Evolutionary conservation across 352 stramenopile genomes (phyloP).

Genomic region (Phytopythium kandeliae): DNA sequence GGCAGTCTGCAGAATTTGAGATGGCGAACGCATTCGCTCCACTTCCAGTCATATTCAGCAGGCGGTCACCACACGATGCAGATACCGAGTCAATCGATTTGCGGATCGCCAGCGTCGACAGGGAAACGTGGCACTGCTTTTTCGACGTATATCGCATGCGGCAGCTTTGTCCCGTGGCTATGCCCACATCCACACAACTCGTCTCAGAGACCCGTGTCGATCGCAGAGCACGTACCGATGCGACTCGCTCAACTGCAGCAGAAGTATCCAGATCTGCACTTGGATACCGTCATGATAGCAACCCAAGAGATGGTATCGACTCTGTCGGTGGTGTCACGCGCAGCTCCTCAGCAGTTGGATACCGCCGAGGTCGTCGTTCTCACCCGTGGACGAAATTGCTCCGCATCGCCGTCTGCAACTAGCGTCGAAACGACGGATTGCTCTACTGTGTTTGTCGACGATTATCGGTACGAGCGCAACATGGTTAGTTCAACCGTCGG

Average conservation of each 20-base stretch:
- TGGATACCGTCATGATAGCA: neutral
- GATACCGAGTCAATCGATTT: constrained; percentile 4
- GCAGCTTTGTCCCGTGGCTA: constrained; percentile 10
- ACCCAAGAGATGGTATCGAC: constrained; percentile 13
- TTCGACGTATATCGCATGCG: neutral
- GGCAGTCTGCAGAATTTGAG: constrained; percentile 10
- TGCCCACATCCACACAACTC: constrained; percentile 17
- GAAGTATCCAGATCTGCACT: constrained; percentile 19
- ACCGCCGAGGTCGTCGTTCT: constrained; percentile 25
- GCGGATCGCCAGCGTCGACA: neutral
- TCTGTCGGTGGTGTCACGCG: constrained; percentile 8
- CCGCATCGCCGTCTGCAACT: neutral
- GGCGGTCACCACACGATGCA: neutral
- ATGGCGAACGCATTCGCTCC: constrained; percentile 21
- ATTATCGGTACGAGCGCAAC: constrained; percentile 50
- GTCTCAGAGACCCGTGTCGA: constrained; percentile 7
- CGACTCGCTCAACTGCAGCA: constrained; percentile 14
- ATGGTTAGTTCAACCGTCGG: constrained; percentile 26
- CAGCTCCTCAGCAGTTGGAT: constrained; percentile 14
- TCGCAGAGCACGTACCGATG: constrained; percentile 27
- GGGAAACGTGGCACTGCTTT: neutral
- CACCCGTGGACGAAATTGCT: constrained; percentile 21
- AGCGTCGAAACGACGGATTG: constrained; percentile 2
- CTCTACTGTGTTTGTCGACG: constrained; percentile 33
- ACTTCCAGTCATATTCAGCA: constrained; percentile 5